Percentiles rank a stretch among this genome's conserved stretches.
These are phyloP conservation scores for Schizonepeta tenuifolia DNA, from an alignment of 257 asterid species.

Conservation along the genomic window DNA sequence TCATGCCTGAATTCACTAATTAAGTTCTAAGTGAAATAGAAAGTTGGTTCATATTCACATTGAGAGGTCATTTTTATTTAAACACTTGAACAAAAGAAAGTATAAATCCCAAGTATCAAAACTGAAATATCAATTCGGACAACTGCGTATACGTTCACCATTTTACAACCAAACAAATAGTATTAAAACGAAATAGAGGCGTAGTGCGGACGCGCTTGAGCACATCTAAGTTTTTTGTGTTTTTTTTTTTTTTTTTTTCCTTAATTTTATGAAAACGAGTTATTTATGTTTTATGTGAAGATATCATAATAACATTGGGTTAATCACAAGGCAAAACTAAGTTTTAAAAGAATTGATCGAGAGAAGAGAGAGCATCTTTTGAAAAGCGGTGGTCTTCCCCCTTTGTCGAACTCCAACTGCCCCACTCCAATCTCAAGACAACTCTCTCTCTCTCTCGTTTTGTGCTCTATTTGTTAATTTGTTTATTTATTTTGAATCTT, in stretches of 20 bases:
- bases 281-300: not conserved
- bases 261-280: too few species aligned
- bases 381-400: slow-evolving; percentile 77
- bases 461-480: not conserved
- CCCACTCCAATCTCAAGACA: slow-evolving; percentile 73
- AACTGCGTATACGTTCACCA: not conserved
- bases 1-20: too few species aligned
- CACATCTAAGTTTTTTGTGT: too few species aligned
- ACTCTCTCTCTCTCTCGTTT: slow-evolving; percentile 35
- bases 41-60: not conserved
- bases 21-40: too few species aligned
- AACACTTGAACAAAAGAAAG: too few species aligned
- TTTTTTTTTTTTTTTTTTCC: too few species aligned
- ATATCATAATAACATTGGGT: slow-evolving; percentile 27
- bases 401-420: slow-evolving; percentile 58
- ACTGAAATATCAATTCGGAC: not conserved
- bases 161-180: not conserved
- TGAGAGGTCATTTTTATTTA: not conserved
- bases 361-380: slow-evolving; percentile 72
- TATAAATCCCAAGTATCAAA: not conserved
- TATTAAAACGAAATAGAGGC: too few species aligned
- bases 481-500: slow-evolving; percentile 51
- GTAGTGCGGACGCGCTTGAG: too few species aligned
- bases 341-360: slow-evolving; percentile 24
- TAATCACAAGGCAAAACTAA: slow-evolving; percentile 27